These are phyloP conservation scores for Syzygium aqueum DNA, from an alignment of 345 rosid species.

Conservation along the genomic window DNA sequence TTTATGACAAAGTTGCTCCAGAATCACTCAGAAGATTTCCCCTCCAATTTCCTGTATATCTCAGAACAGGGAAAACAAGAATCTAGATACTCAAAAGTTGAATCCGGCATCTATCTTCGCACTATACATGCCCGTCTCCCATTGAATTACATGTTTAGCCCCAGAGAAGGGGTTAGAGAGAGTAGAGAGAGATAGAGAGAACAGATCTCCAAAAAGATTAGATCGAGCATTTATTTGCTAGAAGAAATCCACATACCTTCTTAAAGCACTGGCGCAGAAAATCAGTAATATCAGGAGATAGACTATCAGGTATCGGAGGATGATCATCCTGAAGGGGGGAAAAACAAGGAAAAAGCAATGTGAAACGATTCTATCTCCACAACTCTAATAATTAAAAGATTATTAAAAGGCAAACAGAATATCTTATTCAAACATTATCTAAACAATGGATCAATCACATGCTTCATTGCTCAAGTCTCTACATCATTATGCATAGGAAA, in stretches of 20 bases:
- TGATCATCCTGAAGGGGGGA: conserved; percentile 57
- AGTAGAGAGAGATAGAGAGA: not conserved
- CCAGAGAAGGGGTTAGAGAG: not conserved
- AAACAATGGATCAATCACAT: not conserved
- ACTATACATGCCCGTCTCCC: not conserved
- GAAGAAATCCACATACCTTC: conserved; percentile 48
- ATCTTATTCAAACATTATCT: not conserved
- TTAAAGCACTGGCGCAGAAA: conserved; percentile 92
- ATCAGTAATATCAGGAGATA: conserved; percentile 96
- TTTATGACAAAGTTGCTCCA: not conserved
- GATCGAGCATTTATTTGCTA: not conserved
- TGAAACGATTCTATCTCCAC: not conserved
- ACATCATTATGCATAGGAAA: not conserved
- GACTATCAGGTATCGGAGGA: conserved; percentile 96
- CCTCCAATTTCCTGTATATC: not conserved
- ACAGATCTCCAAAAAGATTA: not conserved
- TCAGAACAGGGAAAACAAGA: not conserved
- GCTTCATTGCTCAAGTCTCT: not conserved
- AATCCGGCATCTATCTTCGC: not conserved
- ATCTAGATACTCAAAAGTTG: not conserved
- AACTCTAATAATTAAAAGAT: not conserved
- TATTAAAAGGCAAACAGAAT: not conserved
- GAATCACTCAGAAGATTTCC: not conserved
- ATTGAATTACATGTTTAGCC: not conserved
- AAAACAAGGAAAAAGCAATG: not conserved